Base-by-base conservation (phyloP, 257 asterid species). In the Misopates orontium region DNA sequence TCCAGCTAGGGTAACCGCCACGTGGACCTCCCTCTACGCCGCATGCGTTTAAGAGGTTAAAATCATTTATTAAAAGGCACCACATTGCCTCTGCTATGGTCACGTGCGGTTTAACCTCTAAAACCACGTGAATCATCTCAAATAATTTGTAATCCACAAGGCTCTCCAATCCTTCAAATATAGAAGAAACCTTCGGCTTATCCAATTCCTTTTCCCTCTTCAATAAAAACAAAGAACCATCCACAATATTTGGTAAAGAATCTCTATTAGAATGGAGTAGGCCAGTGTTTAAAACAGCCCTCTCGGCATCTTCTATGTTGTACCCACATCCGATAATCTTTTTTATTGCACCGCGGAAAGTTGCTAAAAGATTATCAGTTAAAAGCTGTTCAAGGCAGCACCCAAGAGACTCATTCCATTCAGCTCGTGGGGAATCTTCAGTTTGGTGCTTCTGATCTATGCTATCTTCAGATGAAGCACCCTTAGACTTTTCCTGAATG, bases 121-220 rank as follows among this genome's bases (percentile, higher is more conserved):
- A 81, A 62, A 91, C 75, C 40, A 85, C 86, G 44, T 74, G 75
- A 61, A 88, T 66, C 96, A 91, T 91, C 82, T 91, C 98, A 36
- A 84, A 56, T 49, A 91, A 61, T 1, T 86, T 83, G 71, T 81
- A 88, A 49, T 80, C 80, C 5, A 85, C 95, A 28, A 88, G 70
- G 72, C 67, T 76, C 61, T 75, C 77, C 32, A 91, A 75, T 40
- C 81, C 79, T 19, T 72, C 73, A 52, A 91, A 86, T 9, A 73
- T 56, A 16, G 75, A n/a, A n/a, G n/a, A 64, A 51, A 56, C 67
- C 73, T 65, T 72, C 1, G 77, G 10, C 49, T 8, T 61, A 55
- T 53, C 72, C 4, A 73, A 18, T 64, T 74, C 81, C 71, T 78
- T 73, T 72, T 70, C 79, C 68, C 65, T 70, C 62, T 74, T 70